These are phyloP conservation scores for Ceratocystis diversiconidia DNA, from an alignment of 2,329 filamentous ascomycete species.

Conservation along the genomic window DNA sequence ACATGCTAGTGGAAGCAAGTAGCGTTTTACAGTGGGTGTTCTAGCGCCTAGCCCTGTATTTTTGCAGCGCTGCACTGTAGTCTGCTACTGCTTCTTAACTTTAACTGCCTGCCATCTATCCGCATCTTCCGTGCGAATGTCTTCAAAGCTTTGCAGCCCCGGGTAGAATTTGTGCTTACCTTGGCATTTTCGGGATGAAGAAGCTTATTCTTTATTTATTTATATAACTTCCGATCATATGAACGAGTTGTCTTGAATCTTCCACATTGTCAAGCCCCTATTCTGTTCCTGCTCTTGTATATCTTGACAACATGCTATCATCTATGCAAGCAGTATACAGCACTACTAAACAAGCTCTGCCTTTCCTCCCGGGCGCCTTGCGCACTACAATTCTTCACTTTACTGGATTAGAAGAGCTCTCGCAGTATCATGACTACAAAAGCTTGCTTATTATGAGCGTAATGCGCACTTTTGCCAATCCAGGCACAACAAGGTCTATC, in stretches of 20 bases:
- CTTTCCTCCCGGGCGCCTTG: constrained; percentile 41
- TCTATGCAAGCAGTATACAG: neutral
- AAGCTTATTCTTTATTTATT: neutral
- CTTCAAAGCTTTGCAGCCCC: no score
- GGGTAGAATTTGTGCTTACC: no score
- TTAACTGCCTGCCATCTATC: neutral
- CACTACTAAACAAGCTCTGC: neutral
- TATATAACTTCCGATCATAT: no score
- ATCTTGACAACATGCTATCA: neutral
- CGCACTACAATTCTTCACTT: constrained; percentile 49
- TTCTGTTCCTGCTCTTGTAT: no score
- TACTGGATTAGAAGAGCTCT: constrained; percentile 53
- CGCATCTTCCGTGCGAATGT: neutral
- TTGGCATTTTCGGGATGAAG: neutral
- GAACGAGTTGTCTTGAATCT: no score
- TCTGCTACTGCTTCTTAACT: no score
- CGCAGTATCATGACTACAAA: constrained; percentile 63
- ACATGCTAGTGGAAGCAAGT: no score
- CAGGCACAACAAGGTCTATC: constrained; percentile 36
- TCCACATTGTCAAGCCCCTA: neutral
- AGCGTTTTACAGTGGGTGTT: no score
- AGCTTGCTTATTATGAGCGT: constrained; percentile 60
- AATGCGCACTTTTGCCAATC: constrained; percentile 45
- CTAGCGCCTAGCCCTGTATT: no score
- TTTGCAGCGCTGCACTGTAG: no score